Percentiles rank a stretch among this genome's conserved stretches.
Evolutionary conservation across 1,139 yeast species (phyloP).

Genomic region (Geotrichum europaeum): DNA sequence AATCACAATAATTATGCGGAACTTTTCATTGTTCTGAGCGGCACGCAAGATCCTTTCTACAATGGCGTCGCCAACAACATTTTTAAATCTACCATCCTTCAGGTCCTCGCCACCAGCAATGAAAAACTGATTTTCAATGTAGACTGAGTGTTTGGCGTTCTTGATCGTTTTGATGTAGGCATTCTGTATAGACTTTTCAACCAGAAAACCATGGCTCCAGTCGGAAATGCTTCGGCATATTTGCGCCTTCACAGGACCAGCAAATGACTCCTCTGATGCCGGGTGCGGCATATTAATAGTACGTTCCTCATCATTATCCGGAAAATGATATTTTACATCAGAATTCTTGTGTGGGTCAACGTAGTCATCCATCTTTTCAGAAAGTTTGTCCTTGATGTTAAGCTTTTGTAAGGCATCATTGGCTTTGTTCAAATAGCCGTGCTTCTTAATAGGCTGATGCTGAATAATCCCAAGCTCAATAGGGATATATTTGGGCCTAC

Average conservation of each 20-base stretch:
- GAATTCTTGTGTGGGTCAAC: constrained; percentile 14
- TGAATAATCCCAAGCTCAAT: constrained; percentile 18
- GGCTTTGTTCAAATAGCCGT: constrained; percentile 1
- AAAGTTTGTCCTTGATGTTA: neutral
- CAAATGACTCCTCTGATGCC: constrained; percentile 11
- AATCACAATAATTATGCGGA: constrained; percentile 18
- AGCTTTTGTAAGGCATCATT: neutral
- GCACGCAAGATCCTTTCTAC: constrained; percentile 19
- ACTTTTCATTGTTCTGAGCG: constrained; percentile 18
- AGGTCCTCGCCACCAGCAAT: constrained; percentile 19
- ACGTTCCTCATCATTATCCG: constrained; percentile 11
- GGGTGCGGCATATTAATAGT: constrained; percentile 14
- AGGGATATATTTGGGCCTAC: constrained; percentile 19
- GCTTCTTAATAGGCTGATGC: constrained; percentile 5
- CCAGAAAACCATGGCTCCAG: constrained; percentile 22
- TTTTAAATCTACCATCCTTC: constrained; percentile 17
- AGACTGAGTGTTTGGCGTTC: constrained; percentile 18
- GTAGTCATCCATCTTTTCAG: constrained; percentile 8
- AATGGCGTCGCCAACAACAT: constrained; percentile 21
- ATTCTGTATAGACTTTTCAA: constrained; percentile 20
- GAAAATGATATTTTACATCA: constrained; percentile 12
- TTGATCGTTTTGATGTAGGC: constrained; percentile 18
- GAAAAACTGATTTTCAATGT: constrained; percentile 22
- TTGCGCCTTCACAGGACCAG: constrained; percentile 18
- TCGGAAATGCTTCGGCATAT: constrained; percentile 19